Base-by-base conservation (phyloP, 2,329 filamentous ascomycete species). In the Ophiostoma australiae region DNA sequence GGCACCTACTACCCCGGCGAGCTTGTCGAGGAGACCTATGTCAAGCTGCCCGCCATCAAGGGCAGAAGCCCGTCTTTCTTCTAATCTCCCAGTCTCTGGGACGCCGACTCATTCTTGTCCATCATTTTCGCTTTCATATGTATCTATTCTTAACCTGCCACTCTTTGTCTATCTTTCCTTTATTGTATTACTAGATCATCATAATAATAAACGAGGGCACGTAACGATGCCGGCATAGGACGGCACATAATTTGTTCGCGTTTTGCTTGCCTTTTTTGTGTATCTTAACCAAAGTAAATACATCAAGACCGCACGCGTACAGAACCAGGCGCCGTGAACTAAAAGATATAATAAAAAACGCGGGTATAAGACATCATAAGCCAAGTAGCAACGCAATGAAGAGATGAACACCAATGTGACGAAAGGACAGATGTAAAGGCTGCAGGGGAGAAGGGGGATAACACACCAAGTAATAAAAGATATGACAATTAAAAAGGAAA, bases 1-100 rank as follows among this genome's bases (percentile, higher is more conserved):
- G 23, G 52, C 52, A 41, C 65, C 39, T 70, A 68, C 27, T 67
- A 44, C 52, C 33, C 65, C 6, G 70, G 52, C 27, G 70, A 70
- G 48, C 65, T 58, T 70, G 35, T 44, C 35, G 20, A 61, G 13
- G 17, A 44, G 52, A 44, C 35, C n/a, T 63, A 70, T 31, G 66
- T 67, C 65, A 70, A 70, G 69, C 48, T 48, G 13, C 69, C 69
- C 3, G 65, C 65, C 17, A 44, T 70, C 65, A 70, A 68, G 65
- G 69, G 69, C 5, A 39, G 69, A 23, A 44, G 17, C 23, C 44
- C 70, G 4, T 44, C 48, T 5, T 67, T 48, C 52, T 15, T 58
- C n/a, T 58, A 23, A 7, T 15, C 7, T 55, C n/a, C 13, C 3
- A 58, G 48, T 52, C 17, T 41, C 11, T 3, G 7, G n/a, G 44